Evolutionary conservation across 164 flowering plant species (phyloP).

Genomic region (Annona squamosa): DNA sequence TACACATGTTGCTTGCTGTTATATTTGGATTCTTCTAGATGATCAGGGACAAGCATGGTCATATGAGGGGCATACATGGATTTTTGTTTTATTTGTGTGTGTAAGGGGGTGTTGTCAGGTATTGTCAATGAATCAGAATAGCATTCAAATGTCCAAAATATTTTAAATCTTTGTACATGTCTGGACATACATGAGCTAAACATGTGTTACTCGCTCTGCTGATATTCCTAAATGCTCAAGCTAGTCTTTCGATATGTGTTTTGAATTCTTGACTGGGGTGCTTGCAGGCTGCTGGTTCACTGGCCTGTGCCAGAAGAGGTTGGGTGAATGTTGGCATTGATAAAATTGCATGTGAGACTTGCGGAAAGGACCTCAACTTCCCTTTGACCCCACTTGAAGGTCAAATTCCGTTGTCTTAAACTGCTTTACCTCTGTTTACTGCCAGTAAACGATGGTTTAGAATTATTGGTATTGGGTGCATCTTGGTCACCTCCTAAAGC

Average conservation of each 20-base stretch:
- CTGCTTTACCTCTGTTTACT: background rate
- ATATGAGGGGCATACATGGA: too few relatives aligned
- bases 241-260: background rate
- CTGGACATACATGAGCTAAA: background rate
- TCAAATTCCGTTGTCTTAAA: conserved; percentile 18
- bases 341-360: conserved; percentile 73
- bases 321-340: conserved; percentile 79
- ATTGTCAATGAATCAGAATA: too few relatives aligned
- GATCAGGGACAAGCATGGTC: too few relatives aligned
- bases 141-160: too few relatives aligned
- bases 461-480: too few relatives aligned
- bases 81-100: too few relatives aligned
- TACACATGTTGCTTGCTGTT: too few relatives aligned
- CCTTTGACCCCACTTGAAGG: conserved; percentile 45
- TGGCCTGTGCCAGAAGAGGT: conserved; percentile 94
- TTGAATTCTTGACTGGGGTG: background rate
- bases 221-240: background rate
- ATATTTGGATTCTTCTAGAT: too few relatives aligned
- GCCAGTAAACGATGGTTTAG: background rate
- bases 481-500: too few relatives aligned
- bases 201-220: background rate
- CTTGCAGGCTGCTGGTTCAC: conserved; percentile 66
- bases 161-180: too few relatives aligned
- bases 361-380: conserved; percentile 62
- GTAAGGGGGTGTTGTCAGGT: too few relatives aligned